phyloP scores from a whole-genome alignment of 257 asterid species.

The Verbascum thapsus region DNA sequence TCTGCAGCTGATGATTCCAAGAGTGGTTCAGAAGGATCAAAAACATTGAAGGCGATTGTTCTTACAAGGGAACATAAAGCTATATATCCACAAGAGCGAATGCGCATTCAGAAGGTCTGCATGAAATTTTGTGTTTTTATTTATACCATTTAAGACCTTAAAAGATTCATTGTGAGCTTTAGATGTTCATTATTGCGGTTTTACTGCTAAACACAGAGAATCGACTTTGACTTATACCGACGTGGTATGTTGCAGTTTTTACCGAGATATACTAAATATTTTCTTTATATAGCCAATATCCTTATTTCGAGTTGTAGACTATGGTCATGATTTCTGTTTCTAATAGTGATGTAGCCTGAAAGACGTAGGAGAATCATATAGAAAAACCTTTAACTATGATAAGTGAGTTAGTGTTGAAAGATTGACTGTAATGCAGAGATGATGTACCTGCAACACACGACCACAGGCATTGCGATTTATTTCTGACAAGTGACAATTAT shows the following conservation, averaged over 20 bases:
- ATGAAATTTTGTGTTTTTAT: slow-evolving; percentile 8
- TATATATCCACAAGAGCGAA: slow-evolving; percentile 87
- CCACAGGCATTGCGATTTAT: background rate
- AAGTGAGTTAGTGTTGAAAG: background rate
- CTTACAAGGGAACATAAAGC: slow-evolving; percentile 92
- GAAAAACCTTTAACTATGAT: background rate
- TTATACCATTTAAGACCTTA: slow-evolving; percentile 12
- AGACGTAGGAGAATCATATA: background rate
- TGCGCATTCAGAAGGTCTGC: slow-evolving; percentile 82
- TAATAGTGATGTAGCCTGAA: background rate
- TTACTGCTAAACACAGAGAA: background rate
- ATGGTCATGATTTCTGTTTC: background rate
- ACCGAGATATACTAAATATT: background rate
- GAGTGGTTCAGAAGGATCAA: slow-evolving; percentile 36
- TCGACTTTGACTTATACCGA: slow-evolving; percentile 1
- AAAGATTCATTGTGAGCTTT: background rate
- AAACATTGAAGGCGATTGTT: slow-evolving; percentile 68
- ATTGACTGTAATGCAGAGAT: background rate
- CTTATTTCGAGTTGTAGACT: background rate
- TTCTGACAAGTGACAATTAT: background rate
- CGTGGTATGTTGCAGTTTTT: background rate
- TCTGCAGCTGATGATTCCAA: slow-evolving; percentile 47
- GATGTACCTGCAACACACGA: background rate
- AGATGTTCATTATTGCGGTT: slow-evolving; percentile 7
- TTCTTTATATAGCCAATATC: background rate